Evolutionary conservation across 2,329 filamentous ascomycete genomes (phyloP).

Genomic region (Paecilomyces niveus): DNA sequence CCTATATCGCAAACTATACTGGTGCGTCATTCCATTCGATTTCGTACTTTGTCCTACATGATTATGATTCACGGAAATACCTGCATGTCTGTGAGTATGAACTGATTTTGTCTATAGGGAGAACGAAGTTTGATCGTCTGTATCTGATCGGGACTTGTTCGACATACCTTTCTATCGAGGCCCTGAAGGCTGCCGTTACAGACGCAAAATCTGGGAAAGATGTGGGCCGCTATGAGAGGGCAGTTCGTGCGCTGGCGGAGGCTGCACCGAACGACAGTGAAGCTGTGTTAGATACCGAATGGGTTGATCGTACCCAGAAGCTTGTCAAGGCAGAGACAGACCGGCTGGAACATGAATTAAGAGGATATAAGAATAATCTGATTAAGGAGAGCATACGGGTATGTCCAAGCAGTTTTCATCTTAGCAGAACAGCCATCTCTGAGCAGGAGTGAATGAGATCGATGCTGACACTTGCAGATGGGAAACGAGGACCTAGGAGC

Average conservation of each 20-base stretch:
- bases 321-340: constrained; percentile 63
- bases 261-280: constrained; percentile 63
- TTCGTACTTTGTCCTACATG: background rate
- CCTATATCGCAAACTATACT: constrained; percentile 82
- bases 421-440: background rate
- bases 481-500: constrained; percentile 86
- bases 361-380: constrained; percentile 91
- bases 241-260: constrained; percentile 57
- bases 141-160: constrained; percentile 74
- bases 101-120: constrained; percentile 46
- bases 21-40: constrained; percentile 45
- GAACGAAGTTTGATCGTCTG: constrained; percentile 74
- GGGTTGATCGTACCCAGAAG: constrained; percentile 63
- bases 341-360: constrained; percentile 76
- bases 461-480: constrained; percentile 54
- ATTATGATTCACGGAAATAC: background rate
- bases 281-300: constrained; percentile 60
- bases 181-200: constrained; percentile 66
- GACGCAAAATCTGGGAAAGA: constrained; percentile 74
- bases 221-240: constrained; percentile 61
- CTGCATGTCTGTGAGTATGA: constrained; percentile 1
- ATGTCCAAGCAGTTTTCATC: constrained; percentile 20
- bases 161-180: constrained; percentile 67
- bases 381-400: constrained; percentile 96
- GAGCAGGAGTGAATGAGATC: background rate